A percentile compares a stretch with the other conserved stretches of the same genome.
phyloP scores from a whole-genome alignment of 768 basidiomycete genomes.

The Phaeotremella fagi region DNA sequence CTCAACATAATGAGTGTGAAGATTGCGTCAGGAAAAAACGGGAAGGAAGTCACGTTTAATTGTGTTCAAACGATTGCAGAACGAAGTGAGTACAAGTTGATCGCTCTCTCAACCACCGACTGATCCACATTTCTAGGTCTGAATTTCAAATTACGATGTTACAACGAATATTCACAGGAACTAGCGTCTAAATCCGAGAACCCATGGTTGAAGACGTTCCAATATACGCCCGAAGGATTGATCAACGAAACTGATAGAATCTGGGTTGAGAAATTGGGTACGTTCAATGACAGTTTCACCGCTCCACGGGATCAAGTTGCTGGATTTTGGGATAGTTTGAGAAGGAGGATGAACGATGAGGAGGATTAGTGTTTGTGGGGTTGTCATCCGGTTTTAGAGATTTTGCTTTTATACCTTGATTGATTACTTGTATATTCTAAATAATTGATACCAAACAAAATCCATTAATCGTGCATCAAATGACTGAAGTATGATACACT shows the following conservation, averaged over 20 bases:
- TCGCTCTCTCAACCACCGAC: background rate
- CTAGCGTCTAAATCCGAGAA: constrained; percentile 12
- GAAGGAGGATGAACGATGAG: constrained; percentile 7
- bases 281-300: constrained; percentile 30
- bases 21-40: constrained; percentile 50
- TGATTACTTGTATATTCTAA: no score
- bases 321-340: constrained; percentile 30
- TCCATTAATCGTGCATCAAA: no score
- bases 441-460: no score
- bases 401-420: no score
- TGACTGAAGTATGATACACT: background rate
- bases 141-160: constrained; percentile 42
- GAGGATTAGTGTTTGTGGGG: background rate
- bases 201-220: constrained; percentile 25
- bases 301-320: constrained; percentile 29
- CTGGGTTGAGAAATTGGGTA: constrained; percentile 29
- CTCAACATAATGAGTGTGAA: constrained; percentile 66
- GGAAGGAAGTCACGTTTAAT: constrained; percentile 61
- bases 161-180: constrained; percentile 27
- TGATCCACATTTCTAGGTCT: constrained; percentile 18
- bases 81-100: constrained; percentile 24
- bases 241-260: constrained; percentile 36
- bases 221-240: constrained; percentile 36
- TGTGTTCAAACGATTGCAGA: constrained; percentile 53
- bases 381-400: no score